A percentile compares a stretch with the other conserved stretches of the same genome.
Evolutionary conservation across 1,139 yeast genomes (phyloP).

Genomic region (Yarrowia galli): DNA sequence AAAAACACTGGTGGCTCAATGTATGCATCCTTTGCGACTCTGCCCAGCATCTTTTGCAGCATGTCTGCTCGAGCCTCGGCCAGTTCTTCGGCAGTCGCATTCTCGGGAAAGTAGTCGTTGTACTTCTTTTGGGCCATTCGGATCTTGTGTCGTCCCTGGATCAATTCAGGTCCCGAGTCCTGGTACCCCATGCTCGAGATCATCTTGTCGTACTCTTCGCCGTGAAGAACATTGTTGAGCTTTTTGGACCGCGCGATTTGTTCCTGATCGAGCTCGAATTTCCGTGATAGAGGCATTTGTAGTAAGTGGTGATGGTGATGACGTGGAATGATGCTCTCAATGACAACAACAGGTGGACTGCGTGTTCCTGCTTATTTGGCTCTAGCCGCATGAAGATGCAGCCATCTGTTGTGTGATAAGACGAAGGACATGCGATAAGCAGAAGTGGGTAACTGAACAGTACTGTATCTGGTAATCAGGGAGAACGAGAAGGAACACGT

Average conservation of each 20-base stretch:
- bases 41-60: conserved; percentile 25
- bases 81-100: background rate
- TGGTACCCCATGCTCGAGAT: conserved; percentile 34
- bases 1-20: conserved; percentile 24
- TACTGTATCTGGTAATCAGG: no score
- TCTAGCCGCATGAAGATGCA: background rate
- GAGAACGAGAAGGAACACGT: no score
- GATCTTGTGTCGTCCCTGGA: conserved; percentile 19
- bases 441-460: background rate
- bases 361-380: background rate
- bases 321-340: background rate
- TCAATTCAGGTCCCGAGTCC: conserved; percentile 21
- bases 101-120: conserved; percentile 32
- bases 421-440: background rate
- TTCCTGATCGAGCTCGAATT: conserved; percentile 8
- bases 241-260: conserved; percentile 11
- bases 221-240: conserved; percentile 20
- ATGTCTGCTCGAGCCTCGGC: background rate
- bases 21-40: conserved; percentile 1
- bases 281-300: background rate
- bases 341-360: background rate
- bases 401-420: background rate
- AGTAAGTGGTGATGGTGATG: background rate
- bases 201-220: conserved; percentile 24
- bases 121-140: conserved; percentile 30